Evolutionary conservation across 2,329 filamentous ascomycete species (phyloP).

Genomic region (Coccinonectria pachysandricola): DNA sequence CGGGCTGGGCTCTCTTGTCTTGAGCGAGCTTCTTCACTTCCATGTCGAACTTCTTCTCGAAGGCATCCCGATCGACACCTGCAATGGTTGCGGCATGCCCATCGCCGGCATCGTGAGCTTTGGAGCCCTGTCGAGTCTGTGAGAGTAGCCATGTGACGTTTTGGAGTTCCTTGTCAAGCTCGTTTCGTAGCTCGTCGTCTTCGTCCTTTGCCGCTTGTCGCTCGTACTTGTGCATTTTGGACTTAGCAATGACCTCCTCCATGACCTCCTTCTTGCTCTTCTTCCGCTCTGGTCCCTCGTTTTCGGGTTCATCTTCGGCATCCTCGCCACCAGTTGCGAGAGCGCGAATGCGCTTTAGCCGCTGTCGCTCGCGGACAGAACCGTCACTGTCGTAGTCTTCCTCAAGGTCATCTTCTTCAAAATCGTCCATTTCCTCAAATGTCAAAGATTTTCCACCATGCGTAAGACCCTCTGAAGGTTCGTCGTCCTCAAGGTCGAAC

Average conservation of each 20-base stretch:
- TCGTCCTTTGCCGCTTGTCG: conserved; percentile 87
- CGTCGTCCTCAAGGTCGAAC: conserved; percentile 79
- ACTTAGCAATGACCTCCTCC: conserved; percentile 96
- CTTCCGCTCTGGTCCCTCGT: conserved; percentile 65
- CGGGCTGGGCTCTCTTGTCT: conserved; percentile 76
- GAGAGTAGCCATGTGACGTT: conserved; percentile 65
- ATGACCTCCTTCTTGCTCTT: conserved; percentile 96
- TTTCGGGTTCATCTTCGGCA: conserved; percentile 38
- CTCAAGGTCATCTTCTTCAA: conserved; percentile 64
- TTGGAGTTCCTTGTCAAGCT: conserved; percentile 74
- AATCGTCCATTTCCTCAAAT: conserved; percentile 62
- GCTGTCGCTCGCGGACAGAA: conserved; percentile 42
- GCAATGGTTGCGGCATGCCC: conserved; percentile 24
- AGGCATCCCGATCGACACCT: conserved; percentile 53
- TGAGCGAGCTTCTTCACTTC: conserved; percentile 71
- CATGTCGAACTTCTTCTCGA: conserved; percentile 82
- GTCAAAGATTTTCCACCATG: conserved; percentile 70
- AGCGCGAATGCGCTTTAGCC: conserved; percentile 45
- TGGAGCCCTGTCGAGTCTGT: conserved; percentile 32
- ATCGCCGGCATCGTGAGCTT: conserved; percentile 14
- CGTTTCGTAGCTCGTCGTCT: conserved; percentile 75
- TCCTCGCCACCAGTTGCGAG: conserved; percentile 35
- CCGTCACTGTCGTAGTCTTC: conserved; percentile 48
- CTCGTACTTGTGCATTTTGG: conserved; percentile 90
- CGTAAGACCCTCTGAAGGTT: conserved; percentile 59